Conservation (phyloP, 768 basidiomycete genomes). For the Mycena indigotica region DNA sequence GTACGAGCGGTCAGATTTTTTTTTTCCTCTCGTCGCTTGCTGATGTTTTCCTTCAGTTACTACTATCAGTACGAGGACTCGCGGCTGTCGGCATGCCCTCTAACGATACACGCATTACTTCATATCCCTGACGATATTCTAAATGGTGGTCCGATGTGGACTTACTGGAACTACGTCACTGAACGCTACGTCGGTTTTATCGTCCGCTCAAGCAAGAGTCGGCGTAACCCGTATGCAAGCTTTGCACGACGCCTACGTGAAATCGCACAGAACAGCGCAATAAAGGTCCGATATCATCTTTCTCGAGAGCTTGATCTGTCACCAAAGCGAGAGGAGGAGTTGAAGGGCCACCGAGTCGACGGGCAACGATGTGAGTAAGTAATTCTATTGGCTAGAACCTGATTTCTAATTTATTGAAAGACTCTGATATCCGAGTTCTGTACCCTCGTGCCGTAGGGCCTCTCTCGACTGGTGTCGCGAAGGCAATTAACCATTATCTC, state of each 20-base stretch:
- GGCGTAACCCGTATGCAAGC: slow-evolving; percentile 33
- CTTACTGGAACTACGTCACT: slow-evolving; percentile 37
- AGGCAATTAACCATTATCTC: slow-evolving; percentile 18
- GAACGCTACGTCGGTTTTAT: slow-evolving; percentile 36
- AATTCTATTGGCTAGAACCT: too few relatives aligned
- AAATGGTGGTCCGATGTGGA: slow-evolving; percentile 33
- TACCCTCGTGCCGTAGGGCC: too few relatives aligned
- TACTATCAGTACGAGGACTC: slow-evolving; percentile 35
- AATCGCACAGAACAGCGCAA: slow-evolving; percentile 27
- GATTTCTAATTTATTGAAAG: too few relatives aligned
- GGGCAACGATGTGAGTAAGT: too few relatives aligned
- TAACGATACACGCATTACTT: slow-evolving; percentile 37
- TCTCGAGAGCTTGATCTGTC: slow-evolving; percentile 14
- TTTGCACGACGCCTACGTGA: slow-evolving; percentile 28
- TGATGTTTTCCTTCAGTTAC: slow-evolving; percentile 6
- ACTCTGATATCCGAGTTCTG: too few relatives aligned
- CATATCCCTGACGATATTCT: slow-evolving; percentile 35
- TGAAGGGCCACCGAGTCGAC: slow-evolving; percentile 7
- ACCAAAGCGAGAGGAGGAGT: slow-evolving; percentile 5
- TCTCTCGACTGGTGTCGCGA: too few relatives aligned
- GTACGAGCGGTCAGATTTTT: slow-evolving; percentile 34
- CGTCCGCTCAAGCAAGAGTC: slow-evolving; percentile 24
- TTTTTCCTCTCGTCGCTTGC: background rate
- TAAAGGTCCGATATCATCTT: slow-evolving; percentile 30
- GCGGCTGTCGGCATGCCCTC: slow-evolving; percentile 31